These are phyloP conservation scores for Nemania serpens DNA, from an alignment of 2,329 filamentous ascomycete species.

Conservation along the genomic window DNA sequence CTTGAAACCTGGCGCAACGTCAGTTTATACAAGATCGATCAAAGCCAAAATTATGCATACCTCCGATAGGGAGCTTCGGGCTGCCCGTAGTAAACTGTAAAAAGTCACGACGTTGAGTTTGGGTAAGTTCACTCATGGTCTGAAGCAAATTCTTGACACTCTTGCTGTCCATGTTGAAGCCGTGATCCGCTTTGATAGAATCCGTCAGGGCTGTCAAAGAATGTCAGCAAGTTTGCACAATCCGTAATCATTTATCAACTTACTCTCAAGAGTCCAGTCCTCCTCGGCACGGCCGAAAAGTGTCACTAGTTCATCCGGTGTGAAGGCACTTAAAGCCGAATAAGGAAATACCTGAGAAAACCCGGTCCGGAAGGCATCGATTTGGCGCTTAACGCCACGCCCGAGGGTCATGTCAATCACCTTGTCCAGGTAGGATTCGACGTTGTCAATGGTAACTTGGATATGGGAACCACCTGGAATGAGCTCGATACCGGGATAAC, in stretches of 20 bases:
- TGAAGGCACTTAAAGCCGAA: constrained; percentile 88
- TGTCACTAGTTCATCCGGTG: constrained; percentile 91
- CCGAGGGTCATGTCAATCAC: constrained; percentile 92
- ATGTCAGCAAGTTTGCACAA: constrained; percentile 33
- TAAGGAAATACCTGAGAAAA: constrained; percentile 98
- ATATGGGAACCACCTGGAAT: constrained; percentile 74
- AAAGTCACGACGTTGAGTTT: constrained; percentile 83
- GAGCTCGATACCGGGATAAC: constrained; percentile 86
- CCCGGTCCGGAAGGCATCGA: constrained; percentile 86
- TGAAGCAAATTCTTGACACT: constrained; percentile 93
- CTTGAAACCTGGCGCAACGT: constrained; percentile 76
- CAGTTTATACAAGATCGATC: constrained; percentile 33
- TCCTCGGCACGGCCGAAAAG: constrained; percentile 92
- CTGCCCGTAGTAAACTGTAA: constrained; percentile 97
- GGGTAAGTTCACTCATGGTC: constrained; percentile 85
- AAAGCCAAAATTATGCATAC: constrained; percentile 57
- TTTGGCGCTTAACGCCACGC: constrained; percentile 83
- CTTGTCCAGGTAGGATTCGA: constrained; percentile 84
- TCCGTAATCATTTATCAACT: constrained; percentile 45
- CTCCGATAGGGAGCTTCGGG: constrained; percentile 96
- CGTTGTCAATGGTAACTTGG: constrained; percentile 84
- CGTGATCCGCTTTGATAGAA: constrained; percentile 97
- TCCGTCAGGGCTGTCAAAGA: constrained; percentile 80
- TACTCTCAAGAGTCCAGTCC: constrained; percentile 97
- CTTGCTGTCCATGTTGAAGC: constrained; percentile 97